Conservation (phyloP, 495 filamentous ascomycete genomes). For the Neurospora pannonica region DNA sequence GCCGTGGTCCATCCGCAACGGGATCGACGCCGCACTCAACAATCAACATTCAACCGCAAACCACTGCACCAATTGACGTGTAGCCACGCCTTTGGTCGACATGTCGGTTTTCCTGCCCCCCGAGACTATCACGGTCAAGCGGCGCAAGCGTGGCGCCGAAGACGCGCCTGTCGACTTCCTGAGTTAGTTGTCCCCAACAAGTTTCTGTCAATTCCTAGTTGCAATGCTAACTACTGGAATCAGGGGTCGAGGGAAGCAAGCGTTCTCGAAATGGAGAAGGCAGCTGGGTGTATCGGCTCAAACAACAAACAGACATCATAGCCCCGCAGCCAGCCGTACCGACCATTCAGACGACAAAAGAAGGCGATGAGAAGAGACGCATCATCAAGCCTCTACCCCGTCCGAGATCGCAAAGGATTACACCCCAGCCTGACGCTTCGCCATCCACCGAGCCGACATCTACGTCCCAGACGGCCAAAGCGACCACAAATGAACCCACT, state of each 20-base stretch:
- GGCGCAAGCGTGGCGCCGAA: slow-evolving; percentile 43
- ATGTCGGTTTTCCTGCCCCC: slow-evolving; percentile 41
- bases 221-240: slow-evolving; percentile 4
- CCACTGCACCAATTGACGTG: background rate
- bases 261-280: slow-evolving; percentile 27
- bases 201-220: background rate
- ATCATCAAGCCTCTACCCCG: slow-evolving; percentile 5
- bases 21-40: background rate
- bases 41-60: background rate
- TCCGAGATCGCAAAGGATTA: background rate
- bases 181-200: slow-evolving; percentile 25
- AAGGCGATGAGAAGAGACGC: slow-evolving; percentile 16
- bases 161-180: slow-evolving; percentile 44
- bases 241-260: slow-evolving; percentile 27
- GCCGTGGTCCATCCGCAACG: background rate
- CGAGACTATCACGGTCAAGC: slow-evolving; percentile 43
- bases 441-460: slow-evolving; percentile 2
- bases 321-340: slow-evolving; percentile 6
- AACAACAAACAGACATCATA: slow-evolving; percentile 4
- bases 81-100: background rate
- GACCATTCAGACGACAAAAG: slow-evolving; percentile 16
- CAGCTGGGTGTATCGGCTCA: slow-evolving; percentile 35
- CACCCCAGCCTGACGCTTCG: background rate
- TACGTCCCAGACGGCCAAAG: background rate
- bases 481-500: slow-evolving; percentile 4